A percentile compares a stretch with the other conserved stretches of the same genome.
phyloP scores from a whole-genome alignment of 1,284 basidiomycete genomes.

The Malassezia nana region DNA sequence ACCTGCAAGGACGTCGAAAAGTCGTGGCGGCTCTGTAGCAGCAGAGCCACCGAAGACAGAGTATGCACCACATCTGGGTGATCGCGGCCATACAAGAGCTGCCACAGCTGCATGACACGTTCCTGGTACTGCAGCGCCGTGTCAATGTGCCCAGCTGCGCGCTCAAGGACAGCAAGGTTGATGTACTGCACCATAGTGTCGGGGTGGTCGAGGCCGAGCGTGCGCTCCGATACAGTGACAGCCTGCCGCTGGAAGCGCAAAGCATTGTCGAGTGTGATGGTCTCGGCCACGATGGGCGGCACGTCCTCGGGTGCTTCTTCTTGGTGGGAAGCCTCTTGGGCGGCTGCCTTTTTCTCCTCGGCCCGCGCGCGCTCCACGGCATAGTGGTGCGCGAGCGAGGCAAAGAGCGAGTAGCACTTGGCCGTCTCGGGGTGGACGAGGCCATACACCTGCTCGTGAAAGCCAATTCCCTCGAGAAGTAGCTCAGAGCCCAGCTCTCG shows the following conservation, averaged over 20 bases:
- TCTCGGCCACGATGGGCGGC: constrained; percentile 36
- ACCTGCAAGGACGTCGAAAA: constrained; percentile 33
- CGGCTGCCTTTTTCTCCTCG: constrained; percentile 24
- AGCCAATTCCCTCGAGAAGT: constrained; percentile 54
- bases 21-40: constrained; percentile 33
- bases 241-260: constrained; percentile 54
- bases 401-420: constrained; percentile 53
- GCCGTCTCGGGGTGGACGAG: constrained; percentile 56
- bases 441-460: constrained; percentile 56
- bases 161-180: constrained; percentile 55
- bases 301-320: constrained; percentile 6
- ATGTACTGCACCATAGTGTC: constrained; percentile 55
- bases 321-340: constrained; percentile 8
- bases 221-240: constrained; percentile 55
- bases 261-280: constrained; percentile 50
- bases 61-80: constrained; percentile 53
- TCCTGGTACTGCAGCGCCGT: constrained; percentile 52
- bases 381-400: constrained; percentile 50
- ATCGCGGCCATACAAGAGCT: constrained; percentile 52
- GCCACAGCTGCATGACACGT: constrained; percentile 53
- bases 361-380: constrained; percentile 23
- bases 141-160: constrained; percentile 49
- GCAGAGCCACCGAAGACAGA: constrained; percentile 48
- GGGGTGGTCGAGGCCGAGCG: constrained; percentile 53
- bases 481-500: constrained; percentile 53